Base-by-base conservation (phyloP, 257 asterid genomes). In the Primulina eburnea region DNA sequence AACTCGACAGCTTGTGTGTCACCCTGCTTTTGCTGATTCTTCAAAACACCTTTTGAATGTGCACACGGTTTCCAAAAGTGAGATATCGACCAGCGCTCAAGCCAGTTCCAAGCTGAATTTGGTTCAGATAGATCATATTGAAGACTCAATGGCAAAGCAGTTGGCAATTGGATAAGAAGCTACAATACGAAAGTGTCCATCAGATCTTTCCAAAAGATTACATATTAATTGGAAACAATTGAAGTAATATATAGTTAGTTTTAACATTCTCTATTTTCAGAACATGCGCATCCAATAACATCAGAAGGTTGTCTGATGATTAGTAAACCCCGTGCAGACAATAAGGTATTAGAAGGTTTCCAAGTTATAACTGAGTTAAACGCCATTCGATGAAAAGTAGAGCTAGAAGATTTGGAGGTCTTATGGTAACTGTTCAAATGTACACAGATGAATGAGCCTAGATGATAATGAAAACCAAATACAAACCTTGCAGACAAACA, bases 91-190 rank as follows among this genome's bases (percentile, higher is more conserved):
- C 99, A 94, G 29, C 95, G 86, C 63, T 89, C 96, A 29, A 94
- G 93, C 99, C 99, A 94, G 74, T 73, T 87, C 85, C 80, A 76
- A 65, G 93, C 89, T 69, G 97, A 85, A 79, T 94, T 91, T 1
- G 97, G 95, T 65, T 91, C 95, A 7, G 79, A 60, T 20, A 32
- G 43, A 70, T 88, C 97, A 58, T 91, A 94, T 76, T 91, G 98
- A 75, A 94, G 95, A 79, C 89, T 84, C 82, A 94, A 84, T 33
- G 93, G 89, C 87, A 83, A 84, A 56, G 97, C 85, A 74, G 75
- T 86, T 50, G 99, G 98, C 85, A 88, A 69, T 18, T 75, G 80
- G 68, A 74, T 74, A 74, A 89, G 87, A 73, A 91, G 96, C 99
- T 94, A 78, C 67, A 66, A 80, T 55, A 73, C 71, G 78, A 53